Evolutionary conservation across 192 early-diverging fungal species (phyloP).

Genomic region (Lunasporangiospora selenospora): DNA sequence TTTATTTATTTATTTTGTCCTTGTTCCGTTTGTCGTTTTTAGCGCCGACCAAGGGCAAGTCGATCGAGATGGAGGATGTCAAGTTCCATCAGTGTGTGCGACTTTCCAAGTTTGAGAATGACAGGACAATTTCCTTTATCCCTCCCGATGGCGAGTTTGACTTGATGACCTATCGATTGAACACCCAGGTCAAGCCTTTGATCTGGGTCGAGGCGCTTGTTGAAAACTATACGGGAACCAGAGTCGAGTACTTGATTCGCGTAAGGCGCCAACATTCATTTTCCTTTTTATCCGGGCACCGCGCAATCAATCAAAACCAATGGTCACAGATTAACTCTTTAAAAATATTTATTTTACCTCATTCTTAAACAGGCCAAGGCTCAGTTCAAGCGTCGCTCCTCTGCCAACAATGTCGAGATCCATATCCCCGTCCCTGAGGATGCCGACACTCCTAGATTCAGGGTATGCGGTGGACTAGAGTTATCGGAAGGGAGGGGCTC

Average conservation of each 20-base stretch:
- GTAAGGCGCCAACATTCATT: too few species aligned
- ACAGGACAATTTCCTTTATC: slow-evolving; percentile 90
- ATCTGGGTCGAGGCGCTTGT: slow-evolving; percentile 86
- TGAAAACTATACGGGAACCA: slow-evolving; percentile 88
- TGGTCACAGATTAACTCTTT: too few species aligned
- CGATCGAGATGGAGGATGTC: slow-evolving; percentile 92
- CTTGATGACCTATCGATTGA: slow-evolving; percentile 88
- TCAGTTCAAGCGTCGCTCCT: slow-evolving; percentile 97
- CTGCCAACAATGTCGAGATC: slow-evolving; percentile 99
- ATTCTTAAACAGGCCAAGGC: slow-evolving; percentile 88
- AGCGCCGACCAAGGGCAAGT: slow-evolving; percentile 70
- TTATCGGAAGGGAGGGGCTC: too few species aligned
- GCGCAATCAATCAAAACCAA: too few species aligned
- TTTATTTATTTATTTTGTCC: not conserved
- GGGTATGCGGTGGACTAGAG: slow-evolving; percentile 52
- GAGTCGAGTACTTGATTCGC: slow-evolving; percentile 94
- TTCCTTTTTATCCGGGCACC: too few species aligned
- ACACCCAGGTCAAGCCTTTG: slow-evolving; percentile 84
- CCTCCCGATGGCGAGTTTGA: slow-evolving; percentile 94
- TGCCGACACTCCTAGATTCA: slow-evolving; percentile 97
- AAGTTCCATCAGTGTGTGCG: slow-evolving; percentile 93
- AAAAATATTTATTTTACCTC: too few species aligned
- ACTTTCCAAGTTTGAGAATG: slow-evolving; percentile 85
- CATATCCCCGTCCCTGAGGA: slow-evolving; percentile 97
- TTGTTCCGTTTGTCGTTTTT: not conserved